Conservation (phyloP, 2,329 filamentous ascomycete genomes). For the Decorospora gaudefroyi region DNA sequence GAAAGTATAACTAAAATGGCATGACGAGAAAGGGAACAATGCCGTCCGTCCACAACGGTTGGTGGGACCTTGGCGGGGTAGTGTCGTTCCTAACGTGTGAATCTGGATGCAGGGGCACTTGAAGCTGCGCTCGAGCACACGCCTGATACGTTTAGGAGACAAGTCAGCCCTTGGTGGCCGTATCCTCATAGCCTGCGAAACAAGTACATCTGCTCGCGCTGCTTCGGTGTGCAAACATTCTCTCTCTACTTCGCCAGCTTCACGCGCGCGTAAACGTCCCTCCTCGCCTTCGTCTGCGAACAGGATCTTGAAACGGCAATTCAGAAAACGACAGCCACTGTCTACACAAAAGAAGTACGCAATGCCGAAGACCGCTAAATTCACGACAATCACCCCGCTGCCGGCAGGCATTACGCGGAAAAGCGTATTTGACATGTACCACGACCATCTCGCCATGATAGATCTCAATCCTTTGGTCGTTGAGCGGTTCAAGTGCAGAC, state of each 20-base stretch:
- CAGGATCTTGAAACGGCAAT: constrained; percentile 14
- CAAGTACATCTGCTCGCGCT: constrained; percentile 31
- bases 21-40: constrained; percentile 8
- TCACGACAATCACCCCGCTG: constrained; percentile 79
- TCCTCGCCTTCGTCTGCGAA: constrained; percentile 5
- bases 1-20: constrained; percentile 2
- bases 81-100: constrained; percentile 25
- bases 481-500: constrained; percentile 68
- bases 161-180: constrained; percentile 19
- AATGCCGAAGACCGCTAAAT: constrained; percentile 72
- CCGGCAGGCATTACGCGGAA: constrained; percentile 69
- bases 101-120: constrained; percentile 26
- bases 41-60: constrained; percentile 19
- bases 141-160: constrained; percentile 25
- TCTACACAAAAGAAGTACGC: constrained; percentile 23
- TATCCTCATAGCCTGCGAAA: constrained; percentile 28
- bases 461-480: constrained; percentile 83
- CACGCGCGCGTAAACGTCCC: constrained; percentile 16
- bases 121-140: constrained; percentile 19
- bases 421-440: constrained; percentile 74
- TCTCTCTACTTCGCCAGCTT: constrained; percentile 18
- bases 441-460: constrained; percentile 81
- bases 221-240: constrained; percentile 24
- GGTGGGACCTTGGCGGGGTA: constrained; percentile 29
- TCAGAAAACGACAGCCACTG: background rate